A percentile compares a stretch with the other conserved stretches of the same genome.
Evolutionary conservation across 2,329 filamentous ascomycete species (phyloP).

Genomic region (Arthrobotrys conoides): DNA sequence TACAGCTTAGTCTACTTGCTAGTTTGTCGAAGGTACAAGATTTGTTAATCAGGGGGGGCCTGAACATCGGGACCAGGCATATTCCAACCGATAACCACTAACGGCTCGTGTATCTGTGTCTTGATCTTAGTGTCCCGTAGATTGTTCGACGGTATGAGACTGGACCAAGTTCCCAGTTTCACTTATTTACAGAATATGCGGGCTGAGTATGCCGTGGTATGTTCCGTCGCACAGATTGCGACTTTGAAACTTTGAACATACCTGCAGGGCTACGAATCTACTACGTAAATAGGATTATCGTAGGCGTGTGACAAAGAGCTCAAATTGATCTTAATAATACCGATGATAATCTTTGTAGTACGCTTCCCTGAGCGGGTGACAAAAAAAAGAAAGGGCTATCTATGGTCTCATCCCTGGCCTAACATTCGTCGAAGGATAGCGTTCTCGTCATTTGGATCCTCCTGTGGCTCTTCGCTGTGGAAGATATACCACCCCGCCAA

Average conservation of each 20-base stretch:
- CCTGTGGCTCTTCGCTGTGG: background rate
- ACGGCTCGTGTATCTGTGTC: background rate
- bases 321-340: constrained; percentile 4
- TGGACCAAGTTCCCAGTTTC: background rate
- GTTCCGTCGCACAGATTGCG: background rate
- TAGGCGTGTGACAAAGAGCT: background rate
- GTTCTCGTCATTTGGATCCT: background rate
- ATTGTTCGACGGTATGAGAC: constrained; percentile 8
- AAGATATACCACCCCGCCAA: constrained; percentile 54
- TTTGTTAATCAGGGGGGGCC: background rate
- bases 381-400: background rate
- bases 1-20: background rate
- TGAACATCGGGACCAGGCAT: background rate
- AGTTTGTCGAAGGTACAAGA: background rate
- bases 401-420: background rate
- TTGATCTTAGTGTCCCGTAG: background rate
- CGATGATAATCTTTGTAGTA: background rate
- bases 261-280: background rate
- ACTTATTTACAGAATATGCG: background rate
- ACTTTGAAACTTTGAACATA: background rate
- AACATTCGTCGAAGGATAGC: background rate
- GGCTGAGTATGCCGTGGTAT: background rate
- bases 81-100: background rate
- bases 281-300: background rate
- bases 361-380: too few species aligned